Conservation (phyloP, 2,329 filamentous ascomycete species). For the Sporothrix schenckii region DNA sequence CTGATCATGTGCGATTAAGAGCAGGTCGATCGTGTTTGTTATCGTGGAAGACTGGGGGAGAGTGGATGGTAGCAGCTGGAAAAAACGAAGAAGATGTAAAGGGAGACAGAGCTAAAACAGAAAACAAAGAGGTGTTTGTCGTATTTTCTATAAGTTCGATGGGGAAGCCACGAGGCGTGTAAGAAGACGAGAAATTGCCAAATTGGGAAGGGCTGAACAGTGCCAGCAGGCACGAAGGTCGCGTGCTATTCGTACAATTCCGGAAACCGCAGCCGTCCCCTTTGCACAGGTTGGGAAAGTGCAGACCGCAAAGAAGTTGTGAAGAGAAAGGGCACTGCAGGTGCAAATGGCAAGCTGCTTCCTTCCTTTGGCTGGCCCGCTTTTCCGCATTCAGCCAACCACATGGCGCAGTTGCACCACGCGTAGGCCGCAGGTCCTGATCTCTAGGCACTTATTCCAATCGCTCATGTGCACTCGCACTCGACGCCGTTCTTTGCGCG, state of each 20-base stretch:
- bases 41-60: not conserved
- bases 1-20: conserved; percentile 17
- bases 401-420: conserved; percentile 21
- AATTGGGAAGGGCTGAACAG: conserved; percentile 11
- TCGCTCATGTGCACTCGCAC: not conserved
- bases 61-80: not conserved
- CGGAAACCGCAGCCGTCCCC: not conserved
- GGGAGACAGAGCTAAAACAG: not conserved
- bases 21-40: not conserved
- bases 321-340: not conserved
- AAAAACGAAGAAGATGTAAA: not conserved
- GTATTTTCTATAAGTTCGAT: too few relatives aligned
- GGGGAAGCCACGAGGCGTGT: conserved; percentile 3
- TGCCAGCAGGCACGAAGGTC: not conserved
- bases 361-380: not conserved
- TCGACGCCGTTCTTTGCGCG: not conserved
- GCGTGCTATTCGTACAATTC: not conserved
- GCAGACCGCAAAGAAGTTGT: not conserved
- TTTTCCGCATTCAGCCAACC: conserved; percentile 6
- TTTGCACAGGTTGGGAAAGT: not conserved
- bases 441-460: not conserved
- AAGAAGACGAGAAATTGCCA: conserved; percentile 12
- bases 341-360: not conserved
- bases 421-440: not conserved
- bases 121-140: not conserved